A percentile compares a stretch with the other conserved stretches of the same genome.
phyloP scores from a whole-genome alignment of 495 filamentous ascomycete genomes.

The Coniosporium apollinis region DNA sequence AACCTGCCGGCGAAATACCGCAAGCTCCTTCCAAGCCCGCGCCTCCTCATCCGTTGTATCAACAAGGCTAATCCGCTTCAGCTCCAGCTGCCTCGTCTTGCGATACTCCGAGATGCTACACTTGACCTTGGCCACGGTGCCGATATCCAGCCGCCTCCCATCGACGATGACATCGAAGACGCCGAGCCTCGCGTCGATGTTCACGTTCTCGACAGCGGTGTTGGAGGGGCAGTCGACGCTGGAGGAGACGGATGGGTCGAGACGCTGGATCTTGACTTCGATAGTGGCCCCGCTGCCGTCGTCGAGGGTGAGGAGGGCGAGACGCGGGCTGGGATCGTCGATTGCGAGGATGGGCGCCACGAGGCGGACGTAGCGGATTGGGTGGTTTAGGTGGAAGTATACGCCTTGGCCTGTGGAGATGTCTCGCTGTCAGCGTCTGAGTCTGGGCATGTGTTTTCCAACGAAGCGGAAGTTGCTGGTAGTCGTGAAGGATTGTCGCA shows the following conservation, averaged over 20 bases:
- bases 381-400: slow-evolving; percentile 75
- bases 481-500: too few species aligned
- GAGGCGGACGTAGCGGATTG: slow-evolving; percentile 69
- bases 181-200: slow-evolving; percentile 10
- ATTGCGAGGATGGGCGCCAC: slow-evolving; percentile 62
- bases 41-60: slow-evolving; percentile 44
- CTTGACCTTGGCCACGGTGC: slow-evolving; percentile 59
- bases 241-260: slow-evolving; percentile 10
- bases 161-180: slow-evolving; percentile 13
- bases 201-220: slow-evolving; percentile 13
- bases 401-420: slow-evolving; percentile 42
- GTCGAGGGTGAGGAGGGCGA: slow-evolving; percentile 55
- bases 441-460: slow-evolving; percentile 1
- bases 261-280: slow-evolving; percentile 32
- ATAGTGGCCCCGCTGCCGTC: slow-evolving; percentile 72
- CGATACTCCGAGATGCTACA: slow-evolving; percentile 52
- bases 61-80: slow-evolving; percentile 42
- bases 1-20: slow-evolving; percentile 43
- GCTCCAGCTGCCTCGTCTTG: slow-evolving; percentile 42
- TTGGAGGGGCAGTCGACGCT: slow-evolving; percentile 14
- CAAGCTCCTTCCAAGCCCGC: slow-evolving; percentile 51
- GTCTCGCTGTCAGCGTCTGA: too few species aligned
- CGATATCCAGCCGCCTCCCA: slow-evolving; percentile 34
- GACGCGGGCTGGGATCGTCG: slow-evolving; percentile 38
- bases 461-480: too few species aligned